Evolutionary conservation across 1,139 yeast species (phyloP).

Genomic region (Taphrina communis): DNA sequence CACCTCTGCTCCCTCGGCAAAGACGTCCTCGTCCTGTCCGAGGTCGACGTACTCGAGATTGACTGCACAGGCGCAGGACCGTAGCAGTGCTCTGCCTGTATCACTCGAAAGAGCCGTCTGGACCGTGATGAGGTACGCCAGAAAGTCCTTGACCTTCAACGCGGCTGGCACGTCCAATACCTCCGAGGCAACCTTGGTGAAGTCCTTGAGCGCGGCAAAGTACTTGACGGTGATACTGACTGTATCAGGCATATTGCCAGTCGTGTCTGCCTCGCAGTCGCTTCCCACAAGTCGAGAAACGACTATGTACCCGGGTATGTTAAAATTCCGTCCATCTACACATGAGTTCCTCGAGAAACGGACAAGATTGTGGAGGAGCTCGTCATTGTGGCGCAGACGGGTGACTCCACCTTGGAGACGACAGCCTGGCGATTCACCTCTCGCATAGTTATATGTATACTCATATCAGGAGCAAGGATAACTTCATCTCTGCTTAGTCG

Average conservation of each 20-base stretch:
- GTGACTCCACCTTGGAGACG: neutral
- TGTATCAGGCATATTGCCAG: neutral
- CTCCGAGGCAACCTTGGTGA: constrained; percentile 3
- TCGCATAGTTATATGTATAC: too few relatives aligned
- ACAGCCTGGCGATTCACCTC: neutral
- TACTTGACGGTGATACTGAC: constrained; percentile 3
- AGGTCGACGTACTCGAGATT: constrained; percentile 33
- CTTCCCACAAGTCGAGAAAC: too few relatives aligned
- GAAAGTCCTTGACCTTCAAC: constrained; percentile 12
- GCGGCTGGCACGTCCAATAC: constrained; percentile 5
- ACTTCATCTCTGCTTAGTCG: too few relatives aligned
- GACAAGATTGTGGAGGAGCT: constrained; percentile 5
- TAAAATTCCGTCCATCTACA: too few relatives aligned
- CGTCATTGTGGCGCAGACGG: constrained; percentile 12
- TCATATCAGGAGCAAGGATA: too few relatives aligned
- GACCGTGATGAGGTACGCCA: neutral
- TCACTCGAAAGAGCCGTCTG: constrained; percentile 11
- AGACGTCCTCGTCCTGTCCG: constrained; percentile 2
- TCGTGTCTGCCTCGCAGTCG: neutral
- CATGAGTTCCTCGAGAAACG: too few relatives aligned
- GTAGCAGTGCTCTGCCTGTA: neutral
- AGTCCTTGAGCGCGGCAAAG: constrained; percentile 34
- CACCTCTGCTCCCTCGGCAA: constrained; percentile 33
- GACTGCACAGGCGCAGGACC: constrained; percentile 33
- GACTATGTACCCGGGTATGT: too few relatives aligned